These are phyloP conservation scores for Tylopilus felleus DNA, from an alignment of 768 basidiomycete species.

Conservation along the genomic window DNA sequence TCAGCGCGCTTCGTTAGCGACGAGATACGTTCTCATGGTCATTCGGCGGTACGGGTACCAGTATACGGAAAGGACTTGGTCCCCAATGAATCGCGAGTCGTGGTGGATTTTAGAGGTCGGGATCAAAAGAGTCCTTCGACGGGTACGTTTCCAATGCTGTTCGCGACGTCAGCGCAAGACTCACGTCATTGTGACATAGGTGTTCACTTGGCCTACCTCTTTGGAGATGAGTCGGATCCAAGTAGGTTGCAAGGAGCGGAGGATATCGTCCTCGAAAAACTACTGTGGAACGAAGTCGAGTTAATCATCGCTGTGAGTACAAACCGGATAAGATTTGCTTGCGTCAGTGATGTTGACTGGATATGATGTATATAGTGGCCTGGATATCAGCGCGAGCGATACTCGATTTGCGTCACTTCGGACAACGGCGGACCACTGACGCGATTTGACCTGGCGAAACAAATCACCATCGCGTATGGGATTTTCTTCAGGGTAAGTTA, in stretches of 20 bases:
- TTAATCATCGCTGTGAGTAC: slow-evolving; percentile 4
- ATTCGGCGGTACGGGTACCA: neutral
- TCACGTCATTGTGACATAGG: neutral
- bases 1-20: neutral
- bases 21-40: neutral
- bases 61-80: neutral
- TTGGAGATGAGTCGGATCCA: rapidly evolving
- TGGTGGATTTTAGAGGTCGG: slow-evolving; percentile 4
- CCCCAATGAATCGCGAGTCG: no score
- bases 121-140: neutral
- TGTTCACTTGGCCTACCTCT: neutral
- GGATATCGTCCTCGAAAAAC: neutral
- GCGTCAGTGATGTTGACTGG: neutral
- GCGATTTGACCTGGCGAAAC: slow-evolving; percentile 2
- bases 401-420: neutral
- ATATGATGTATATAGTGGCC: slow-evolving; percentile 5
- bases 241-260: neutral
- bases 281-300: neutral
- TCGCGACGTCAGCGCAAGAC: neutral
- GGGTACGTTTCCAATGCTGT: no score
- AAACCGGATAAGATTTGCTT: neutral
- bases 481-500: neutral
- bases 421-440: neutral
- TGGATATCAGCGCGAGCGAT: neutral
- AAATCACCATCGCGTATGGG: neutral